A percentile compares a stretch with the other conserved stretches of the same genome.
phyloP scores from a whole-genome alignment of 2,329 filamentous ascomycete species.

The Xylariaceae sp. region DNA sequence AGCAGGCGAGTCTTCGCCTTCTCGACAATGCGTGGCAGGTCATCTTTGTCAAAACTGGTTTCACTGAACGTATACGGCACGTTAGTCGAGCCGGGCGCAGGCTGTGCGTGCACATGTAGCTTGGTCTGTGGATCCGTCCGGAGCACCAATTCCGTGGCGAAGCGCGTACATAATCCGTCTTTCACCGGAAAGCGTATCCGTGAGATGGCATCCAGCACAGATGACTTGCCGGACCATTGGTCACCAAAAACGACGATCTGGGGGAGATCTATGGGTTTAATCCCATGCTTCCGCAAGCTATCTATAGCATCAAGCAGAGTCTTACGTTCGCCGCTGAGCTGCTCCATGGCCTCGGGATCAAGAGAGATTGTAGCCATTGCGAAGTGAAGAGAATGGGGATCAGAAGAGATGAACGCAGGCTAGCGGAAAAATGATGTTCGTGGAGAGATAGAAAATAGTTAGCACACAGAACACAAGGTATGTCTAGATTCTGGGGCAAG shows the following conservation, averaged over 20 bases:
- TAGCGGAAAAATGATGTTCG: not conserved
- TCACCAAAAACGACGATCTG: conserved; percentile 58
- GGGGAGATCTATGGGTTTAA: conserved; percentile 47
- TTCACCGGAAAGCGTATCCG: conserved; percentile 56
- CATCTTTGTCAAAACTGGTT: conserved; percentile 35
- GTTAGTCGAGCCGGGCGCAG: conserved; percentile 1
- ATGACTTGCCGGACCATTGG: conserved; percentile 60
- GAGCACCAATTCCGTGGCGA: conserved; percentile 57
- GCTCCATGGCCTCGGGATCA: conserved; percentile 35
- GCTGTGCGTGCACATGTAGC: conserved; percentile 42
- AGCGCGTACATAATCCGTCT: conserved; percentile 54
- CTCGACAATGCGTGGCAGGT: conserved; percentile 48
- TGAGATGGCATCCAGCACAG: conserved; percentile 60
- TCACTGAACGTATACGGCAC: conserved; percentile 31
- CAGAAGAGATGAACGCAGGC: not conserved
- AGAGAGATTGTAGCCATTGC: conserved; percentile 21
- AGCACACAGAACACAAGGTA: no score
- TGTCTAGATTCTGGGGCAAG: no score
- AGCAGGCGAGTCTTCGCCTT: conserved; percentile 48
- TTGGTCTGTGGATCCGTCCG: conserved; percentile 36
- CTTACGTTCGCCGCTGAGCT: conserved; percentile 44
- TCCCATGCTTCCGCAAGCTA: conserved; percentile 46
- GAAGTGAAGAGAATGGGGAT: not conserved
- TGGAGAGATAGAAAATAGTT: no score
- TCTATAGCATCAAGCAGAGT: conserved; percentile 52